Evolutionary conservation across 495 filamentous ascomycete species (phyloP), one percentile per base, ranked within the genome.

Genomic region (Neurospora hispaniola): DNA sequence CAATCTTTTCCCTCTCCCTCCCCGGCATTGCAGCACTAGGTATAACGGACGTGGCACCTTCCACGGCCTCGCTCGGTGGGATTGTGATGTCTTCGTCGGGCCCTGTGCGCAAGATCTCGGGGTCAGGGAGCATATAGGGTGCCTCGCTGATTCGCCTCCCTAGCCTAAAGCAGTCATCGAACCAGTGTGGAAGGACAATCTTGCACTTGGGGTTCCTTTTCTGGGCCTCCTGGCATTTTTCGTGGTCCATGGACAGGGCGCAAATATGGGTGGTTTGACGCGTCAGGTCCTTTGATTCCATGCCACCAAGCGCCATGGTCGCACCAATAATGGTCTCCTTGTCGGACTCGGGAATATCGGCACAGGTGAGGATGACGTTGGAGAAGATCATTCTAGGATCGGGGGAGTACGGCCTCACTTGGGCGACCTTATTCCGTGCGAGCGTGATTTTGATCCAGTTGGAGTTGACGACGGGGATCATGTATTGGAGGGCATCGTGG

Each of bases 101-200:
- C 5, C 81, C 81, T 69, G 83, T 84, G 35, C 84, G 86, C 18
- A 93, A 78, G 23, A 96, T 92, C 74, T 94, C 92, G 1, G 96
- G 93, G 75, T 98, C 86, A 16, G 96, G 96, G 14, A 98, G 88
- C 27, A 86, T 85, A 79, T 99, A 99, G 14, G 96, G 96, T 14
- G 84, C 81, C 76, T 98, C 96, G 75, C 92, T 89, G 72, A 99
- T 97, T 69, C 91, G 88, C 76, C 90, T 91, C 44, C 94, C 93
- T 62, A 99, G 89, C 80, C 92, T 94, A 42, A 99, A 87, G 79
- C 96, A 99, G 78, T 97, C 95, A 75, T 98, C 96, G 77, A 99
- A 97, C 96, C 96, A 98, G 79, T 99, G 96, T 40, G 96, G 96
- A 69, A 98, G 85, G n/a, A 99, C 92, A 72, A 96, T 90, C 80